A percentile compares a stretch with the other conserved stretches of the same genome.
phyloP scores from a whole-genome alignment of 192 early-diverging fungal genomes.

The Rhizoclosmatium globosum region DNA sequence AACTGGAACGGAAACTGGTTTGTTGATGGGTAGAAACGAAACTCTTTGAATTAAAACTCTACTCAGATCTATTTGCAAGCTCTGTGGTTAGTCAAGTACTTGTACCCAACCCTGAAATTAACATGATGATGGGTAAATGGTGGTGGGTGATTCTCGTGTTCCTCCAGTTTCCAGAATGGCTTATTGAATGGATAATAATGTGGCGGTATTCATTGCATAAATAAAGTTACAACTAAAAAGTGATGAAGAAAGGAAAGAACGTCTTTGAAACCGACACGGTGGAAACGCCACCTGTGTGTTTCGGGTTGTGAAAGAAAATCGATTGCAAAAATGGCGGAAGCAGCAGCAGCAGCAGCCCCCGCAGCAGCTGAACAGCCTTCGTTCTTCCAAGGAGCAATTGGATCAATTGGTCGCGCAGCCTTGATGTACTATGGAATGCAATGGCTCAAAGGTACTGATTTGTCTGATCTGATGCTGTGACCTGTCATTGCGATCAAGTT shows the following conservation, averaged over 20 bases:
- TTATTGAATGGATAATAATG: conserved; percentile 38
- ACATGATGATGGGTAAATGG: conserved; percentile 35
- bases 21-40: neutral
- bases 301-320: neutral
- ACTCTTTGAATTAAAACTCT: neutral
- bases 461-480: neutral
- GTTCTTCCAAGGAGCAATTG: neutral
- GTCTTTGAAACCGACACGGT: neutral
- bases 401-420: neutral
- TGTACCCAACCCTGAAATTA: neutral
- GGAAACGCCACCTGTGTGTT: neutral
- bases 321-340: conserved; percentile 5
- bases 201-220: conserved; percentile 15
- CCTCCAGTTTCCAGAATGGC: conserved; percentile 29
- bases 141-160: conserved; percentile 40
- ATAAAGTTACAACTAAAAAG: no score
- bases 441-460: conserved; percentile 15
- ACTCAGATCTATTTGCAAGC: conserved; percentile 14
- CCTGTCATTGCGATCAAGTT: neutral
- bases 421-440: conserved; percentile 31
- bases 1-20: conserved; percentile 17
- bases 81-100: conserved; percentile 16
- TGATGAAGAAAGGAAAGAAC: neutral
- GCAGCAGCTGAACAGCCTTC: neutral
- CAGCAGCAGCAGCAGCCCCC: conserved; percentile 6